Percentiles rank a stretch among this genome's conserved stretches.
phyloP scores from a whole-genome alignment of 352 stramenopile species.

The Globisporangium yorkense region DNA sequence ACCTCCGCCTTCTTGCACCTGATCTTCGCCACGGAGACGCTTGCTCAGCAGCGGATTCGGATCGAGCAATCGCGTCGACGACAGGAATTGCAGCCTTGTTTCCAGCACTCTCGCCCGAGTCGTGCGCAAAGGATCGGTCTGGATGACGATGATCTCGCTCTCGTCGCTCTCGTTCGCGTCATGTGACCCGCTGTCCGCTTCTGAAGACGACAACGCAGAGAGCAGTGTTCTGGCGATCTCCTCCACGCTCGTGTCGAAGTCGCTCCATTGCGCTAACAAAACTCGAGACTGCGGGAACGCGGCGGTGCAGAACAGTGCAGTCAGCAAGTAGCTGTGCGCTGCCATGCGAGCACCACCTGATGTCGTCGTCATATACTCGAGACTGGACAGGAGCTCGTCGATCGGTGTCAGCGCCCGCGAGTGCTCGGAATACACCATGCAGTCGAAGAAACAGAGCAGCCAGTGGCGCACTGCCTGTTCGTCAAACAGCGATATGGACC shows the following conservation, averaged over 20 bases:
- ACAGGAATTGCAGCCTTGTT: neutral
- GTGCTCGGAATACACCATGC: constrained; percentile 14
- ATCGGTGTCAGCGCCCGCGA: constrained; percentile 24
- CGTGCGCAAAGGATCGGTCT: neutral
- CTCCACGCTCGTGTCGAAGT: constrained; percentile 5
- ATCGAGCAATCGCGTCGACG: neutral
- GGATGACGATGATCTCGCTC: constrained; percentile 7
- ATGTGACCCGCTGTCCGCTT: neutral
- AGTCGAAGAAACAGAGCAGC: constrained; percentile 18
- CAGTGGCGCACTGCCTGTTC: constrained; percentile 11
- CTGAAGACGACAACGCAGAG: neutral
- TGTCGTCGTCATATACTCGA: constrained; percentile 5
- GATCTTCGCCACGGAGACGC: neutral
- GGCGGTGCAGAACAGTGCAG: constrained; percentile 33
- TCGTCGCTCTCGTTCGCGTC: neutral
- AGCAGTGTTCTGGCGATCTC: constrained; percentile 7
- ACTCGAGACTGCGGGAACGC: constrained; percentile 18
- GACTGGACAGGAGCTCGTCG: constrained; percentile 16
- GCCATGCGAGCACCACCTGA: constrained; percentile 1
- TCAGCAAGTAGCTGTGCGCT: constrained; percentile 29
- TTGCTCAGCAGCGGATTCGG: neutral
- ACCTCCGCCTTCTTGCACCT: neutral
- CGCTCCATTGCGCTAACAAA: constrained; percentile 8
- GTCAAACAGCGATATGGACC: constrained; percentile 15
- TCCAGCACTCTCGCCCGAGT: constrained; percentile 1